phyloP scores from a whole-genome alignment of 768 basidiomycete genomes.

The Lanmaoa pseudosensibilis region DNA sequence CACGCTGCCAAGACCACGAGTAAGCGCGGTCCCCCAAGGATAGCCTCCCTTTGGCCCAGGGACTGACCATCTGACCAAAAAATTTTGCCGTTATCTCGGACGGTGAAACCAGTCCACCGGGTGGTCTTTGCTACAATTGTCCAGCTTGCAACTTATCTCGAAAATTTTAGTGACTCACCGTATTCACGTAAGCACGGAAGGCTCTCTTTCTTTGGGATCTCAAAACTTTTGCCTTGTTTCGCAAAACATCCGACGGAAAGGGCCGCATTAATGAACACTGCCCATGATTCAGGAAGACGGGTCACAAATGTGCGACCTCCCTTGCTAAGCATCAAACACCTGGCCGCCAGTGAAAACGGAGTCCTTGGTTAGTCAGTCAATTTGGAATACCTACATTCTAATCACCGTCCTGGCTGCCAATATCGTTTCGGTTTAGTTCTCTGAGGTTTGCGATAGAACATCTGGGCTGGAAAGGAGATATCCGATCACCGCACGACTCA shows the following conservation, averaged over 20 bases:
- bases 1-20: background rate
- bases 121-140: background rate
- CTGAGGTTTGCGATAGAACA: background rate
- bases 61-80: background rate
- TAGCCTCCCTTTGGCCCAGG: background rate
- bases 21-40: background rate
- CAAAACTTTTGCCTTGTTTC: background rate
- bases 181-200: slow-evolving; percentile 9
- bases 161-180: background rate
- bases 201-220: background rate
- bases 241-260: background rate
- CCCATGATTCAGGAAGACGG: background rate
- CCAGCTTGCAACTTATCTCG: background rate
- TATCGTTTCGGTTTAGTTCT: background rate
- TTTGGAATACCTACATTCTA: slow-evolving; percentile 4
- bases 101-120: background rate
- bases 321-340: background rate
- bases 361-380: slow-evolving; percentile 7
- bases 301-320: background rate
- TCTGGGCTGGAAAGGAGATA: background rate
- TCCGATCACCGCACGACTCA: slow-evolving; percentile 8
- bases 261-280: background rate
- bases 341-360: background rate
- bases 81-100: background rate
- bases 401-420: background rate